phyloP scores from a whole-genome alignment of 1,139 yeast species.

The Trichomonascaceae sp. region DNA sequence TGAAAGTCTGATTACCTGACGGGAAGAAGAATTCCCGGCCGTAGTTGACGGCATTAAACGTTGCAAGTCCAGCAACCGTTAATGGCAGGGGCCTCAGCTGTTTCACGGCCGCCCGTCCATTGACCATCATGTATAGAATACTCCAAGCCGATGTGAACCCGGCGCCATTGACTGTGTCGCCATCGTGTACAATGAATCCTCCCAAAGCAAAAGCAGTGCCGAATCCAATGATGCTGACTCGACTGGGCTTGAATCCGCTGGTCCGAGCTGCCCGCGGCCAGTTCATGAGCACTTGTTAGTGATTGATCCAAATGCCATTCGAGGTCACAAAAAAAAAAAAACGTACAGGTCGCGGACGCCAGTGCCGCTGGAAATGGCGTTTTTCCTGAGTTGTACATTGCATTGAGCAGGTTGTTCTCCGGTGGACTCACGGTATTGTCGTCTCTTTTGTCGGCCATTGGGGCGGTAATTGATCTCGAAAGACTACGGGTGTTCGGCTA shows the following conservation, averaged over 20 bases:
- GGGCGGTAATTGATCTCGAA: too few species aligned
- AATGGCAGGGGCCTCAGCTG: conserved; percentile 43
- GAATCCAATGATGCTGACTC: conserved; percentile 38
- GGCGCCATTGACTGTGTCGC: conserved; percentile 71
- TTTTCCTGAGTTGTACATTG: conserved; percentile 12
- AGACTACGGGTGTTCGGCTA: too few species aligned
- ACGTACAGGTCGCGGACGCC: conserved; percentile 15
- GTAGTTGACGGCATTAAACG: conserved; percentile 50
- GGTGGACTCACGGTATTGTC: too few species aligned
- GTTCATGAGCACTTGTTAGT: conserved; percentile 16
- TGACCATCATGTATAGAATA: conserved; percentile 57
- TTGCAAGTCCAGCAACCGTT: conserved; percentile 43
- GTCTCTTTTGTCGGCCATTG: too few species aligned
- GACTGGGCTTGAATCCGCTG: conserved; percentile 32
- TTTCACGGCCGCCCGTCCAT: conserved; percentile 49
- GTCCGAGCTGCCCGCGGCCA: conserved; percentile 16
- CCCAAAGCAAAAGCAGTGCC: conserved; percentile 68
- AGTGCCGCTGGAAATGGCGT: conserved; percentile 18
- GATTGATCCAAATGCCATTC: conserved; percentile 1
- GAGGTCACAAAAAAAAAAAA: conserved; percentile 1
- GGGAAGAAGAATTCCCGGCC: conserved; percentile 52
- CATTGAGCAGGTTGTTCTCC: too few species aligned
- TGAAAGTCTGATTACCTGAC: not conserved
- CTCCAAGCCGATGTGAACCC: conserved; percentile 90
- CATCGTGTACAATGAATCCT: conserved; percentile 68